phyloP scores from a whole-genome alignment of 306 rosid genomes.

The Sicyos baderoa region DNA sequence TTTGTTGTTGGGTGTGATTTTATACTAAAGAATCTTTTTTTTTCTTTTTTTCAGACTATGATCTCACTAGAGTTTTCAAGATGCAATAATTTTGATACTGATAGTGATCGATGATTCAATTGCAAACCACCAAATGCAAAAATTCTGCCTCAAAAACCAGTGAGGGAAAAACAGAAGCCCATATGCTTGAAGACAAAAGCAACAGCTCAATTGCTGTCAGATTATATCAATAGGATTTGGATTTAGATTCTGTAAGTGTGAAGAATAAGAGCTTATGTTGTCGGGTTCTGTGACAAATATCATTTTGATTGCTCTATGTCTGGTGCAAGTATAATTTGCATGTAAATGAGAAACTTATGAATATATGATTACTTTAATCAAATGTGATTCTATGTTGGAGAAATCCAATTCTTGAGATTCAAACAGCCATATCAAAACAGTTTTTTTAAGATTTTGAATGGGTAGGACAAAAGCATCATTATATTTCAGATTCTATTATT shows the following conservation, averaged over 20 bases:
- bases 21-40: not conserved
- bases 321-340: not conserved
- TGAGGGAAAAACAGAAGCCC: not conserved
- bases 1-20: not conserved
- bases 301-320: not conserved
- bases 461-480: not conserved
- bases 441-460: not conserved
- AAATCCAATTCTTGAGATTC: not conserved
- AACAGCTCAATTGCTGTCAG: not conserved
- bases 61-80: not conserved
- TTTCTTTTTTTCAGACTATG: not conserved
- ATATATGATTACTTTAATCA: not conserved
- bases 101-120: constrained; percentile 16
- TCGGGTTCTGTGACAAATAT: not conserved
- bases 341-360: no score
- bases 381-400: not conserved
- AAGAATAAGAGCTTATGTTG: not conserved
- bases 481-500: no score
- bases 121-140: not conserved
- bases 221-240: not conserved
- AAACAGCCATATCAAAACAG: not conserved
- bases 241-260: constrained; percentile 1
- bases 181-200: constrained; percentile 10
- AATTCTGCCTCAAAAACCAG: not conserved
- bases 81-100: constrained; percentile 10